These are phyloP conservation scores for Colletotrichum agaves DNA, from an alignment of 2,329 filamentous ascomycete species.

Conservation along the genomic window DNA sequence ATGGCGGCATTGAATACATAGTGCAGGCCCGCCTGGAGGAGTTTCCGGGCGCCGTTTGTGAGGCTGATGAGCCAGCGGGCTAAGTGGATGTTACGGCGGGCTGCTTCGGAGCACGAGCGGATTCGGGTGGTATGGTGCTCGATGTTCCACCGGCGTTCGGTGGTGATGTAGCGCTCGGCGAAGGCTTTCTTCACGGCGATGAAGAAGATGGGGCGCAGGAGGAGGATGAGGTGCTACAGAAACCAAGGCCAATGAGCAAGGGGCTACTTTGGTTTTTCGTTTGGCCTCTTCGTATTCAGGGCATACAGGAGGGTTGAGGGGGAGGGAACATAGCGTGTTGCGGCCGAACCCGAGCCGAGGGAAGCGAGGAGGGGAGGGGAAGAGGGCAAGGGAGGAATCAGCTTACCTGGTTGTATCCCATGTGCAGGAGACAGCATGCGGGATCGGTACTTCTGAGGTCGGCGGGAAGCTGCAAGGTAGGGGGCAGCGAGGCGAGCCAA, in stretches of 20 bases:
- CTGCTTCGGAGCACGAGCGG: slow-evolving; percentile 54
- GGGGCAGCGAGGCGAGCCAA: slow-evolving; percentile 54
- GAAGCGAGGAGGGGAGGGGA: slow-evolving; percentile 43
- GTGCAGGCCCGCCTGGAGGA: slow-evolving; percentile 58
- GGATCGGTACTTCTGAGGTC: slow-evolving; percentile 52
- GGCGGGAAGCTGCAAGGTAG: slow-evolving; percentile 50
- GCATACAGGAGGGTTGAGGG: background rate
- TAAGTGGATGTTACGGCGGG: slow-evolving; percentile 57
- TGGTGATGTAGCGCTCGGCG: slow-evolving; percentile 50
- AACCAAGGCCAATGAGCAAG: background rate
- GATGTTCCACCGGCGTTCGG: slow-evolving; percentile 42
- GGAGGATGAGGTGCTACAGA: slow-evolving; percentile 58
- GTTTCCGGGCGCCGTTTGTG: slow-evolving; percentile 49
- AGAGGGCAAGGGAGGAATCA: background rate
- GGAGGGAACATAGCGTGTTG: background rate
- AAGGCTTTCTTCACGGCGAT: slow-evolving; percentile 58
- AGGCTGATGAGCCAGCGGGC: slow-evolving; percentile 53
- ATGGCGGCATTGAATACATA: slow-evolving; percentile 62
- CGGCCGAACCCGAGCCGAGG: background rate
- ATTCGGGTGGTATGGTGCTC: slow-evolving; percentile 47
- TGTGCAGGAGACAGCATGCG: slow-evolving; percentile 57
- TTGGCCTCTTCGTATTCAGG: background rate
- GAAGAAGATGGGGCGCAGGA: slow-evolving; percentile 60
- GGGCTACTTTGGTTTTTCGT: background rate
- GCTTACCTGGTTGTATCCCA: slow-evolving; percentile 54